A percentile compares a stretch with the other conserved stretches of the same genome.
Evolutionary conservation across 2,329 filamentous ascomycete genomes (phyloP).

Genomic region (Canariomyces notabilis): DNA sequence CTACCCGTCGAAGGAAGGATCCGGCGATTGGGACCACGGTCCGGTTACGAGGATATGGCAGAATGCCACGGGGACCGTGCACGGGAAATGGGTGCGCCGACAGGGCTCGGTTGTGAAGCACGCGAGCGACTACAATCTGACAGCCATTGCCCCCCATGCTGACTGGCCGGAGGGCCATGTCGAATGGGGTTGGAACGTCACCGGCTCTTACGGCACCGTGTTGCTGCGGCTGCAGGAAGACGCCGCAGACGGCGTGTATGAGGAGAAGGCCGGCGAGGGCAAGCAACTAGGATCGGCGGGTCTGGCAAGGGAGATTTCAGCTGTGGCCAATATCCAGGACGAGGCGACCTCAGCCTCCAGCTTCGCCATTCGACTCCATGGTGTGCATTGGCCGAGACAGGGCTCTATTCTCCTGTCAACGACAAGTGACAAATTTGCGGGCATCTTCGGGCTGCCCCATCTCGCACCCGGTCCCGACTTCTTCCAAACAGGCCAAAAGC

Average conservation of each 20-base stretch:
- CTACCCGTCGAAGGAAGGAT: conserved; percentile 29
- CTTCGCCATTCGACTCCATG: conserved; percentile 76
- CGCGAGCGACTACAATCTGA: conserved; percentile 56
- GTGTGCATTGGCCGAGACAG: conserved; percentile 78
- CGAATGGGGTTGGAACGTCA: conserved; percentile 76
- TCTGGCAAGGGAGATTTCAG: conserved; percentile 64
- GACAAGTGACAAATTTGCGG: conserved; percentile 90
- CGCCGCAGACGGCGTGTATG: conserved; percentile 40
- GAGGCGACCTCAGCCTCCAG: conserved; percentile 62
- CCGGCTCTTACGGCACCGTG: conserved; percentile 64
- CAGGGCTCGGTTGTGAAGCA: conserved; percentile 43
- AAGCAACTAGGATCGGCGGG: conserved; percentile 38
- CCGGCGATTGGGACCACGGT: conserved; percentile 29
- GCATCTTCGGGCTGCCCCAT: conserved; percentile 84
- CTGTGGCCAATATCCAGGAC: conserved; percentile 68
- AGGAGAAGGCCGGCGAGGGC: conserved; percentile 33
- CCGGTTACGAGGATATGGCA: conserved; percentile 54
- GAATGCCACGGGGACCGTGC: conserved; percentile 71
- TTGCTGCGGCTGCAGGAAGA: conserved; percentile 61
- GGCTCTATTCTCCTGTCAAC: conserved; percentile 79
- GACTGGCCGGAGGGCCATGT: conserved; percentile 56
- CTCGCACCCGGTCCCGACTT: conserved; percentile 58
- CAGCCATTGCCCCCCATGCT: conserved; percentile 57
- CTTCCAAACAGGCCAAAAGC: conserved; percentile 52
- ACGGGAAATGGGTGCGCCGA: conserved; percentile 68